A percentile compares a stretch with the other conserved stretches of the same genome.
These are phyloP conservation scores for Candolleomyces efflorescens DNA, from an alignment of 768 basidiomycete species.

Conservation along the genomic window DNA sequence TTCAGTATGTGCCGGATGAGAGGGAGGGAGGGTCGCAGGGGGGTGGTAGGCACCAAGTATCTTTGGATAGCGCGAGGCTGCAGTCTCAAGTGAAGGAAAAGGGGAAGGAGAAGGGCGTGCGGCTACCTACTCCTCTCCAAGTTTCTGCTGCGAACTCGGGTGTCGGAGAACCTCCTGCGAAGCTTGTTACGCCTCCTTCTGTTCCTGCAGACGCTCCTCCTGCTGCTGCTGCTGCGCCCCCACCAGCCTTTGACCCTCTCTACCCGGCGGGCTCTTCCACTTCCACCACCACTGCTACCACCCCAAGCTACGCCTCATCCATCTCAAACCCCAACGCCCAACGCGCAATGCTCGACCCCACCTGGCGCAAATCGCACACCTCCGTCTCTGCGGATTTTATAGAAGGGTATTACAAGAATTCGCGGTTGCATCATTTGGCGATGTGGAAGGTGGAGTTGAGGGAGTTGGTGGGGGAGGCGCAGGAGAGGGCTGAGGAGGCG, in stretches of 20 bases:
- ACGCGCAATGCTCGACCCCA: constrained; percentile 76
- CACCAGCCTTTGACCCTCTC: constrained; percentile 19
- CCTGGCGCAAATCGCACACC: constrained; percentile 87
- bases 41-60: constrained; percentile 31
- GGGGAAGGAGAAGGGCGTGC: too few relatives aligned
- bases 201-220: background rate
- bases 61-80: background rate
- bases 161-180: too few relatives aligned
- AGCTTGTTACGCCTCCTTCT: too few relatives aligned
- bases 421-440: constrained; percentile 87
- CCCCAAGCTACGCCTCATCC: constrained; percentile 65
- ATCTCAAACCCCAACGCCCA: constrained; percentile 69
- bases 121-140: too few relatives aligned
- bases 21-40: constrained; percentile 50
- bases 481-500: constrained; percentile 58
- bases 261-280: constrained; percentile 39
- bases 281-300: constrained; percentile 37
- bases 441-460: constrained; percentile 92
- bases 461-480: constrained; percentile 73
- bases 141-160: too few relatives aligned
- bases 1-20: constrained; percentile 50
- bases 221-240: too few relatives aligned
- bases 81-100: background rate
- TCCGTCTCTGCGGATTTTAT: constrained; percentile 84
- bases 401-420: constrained; percentile 78